Evolutionary conservation across 306 rosid genomes (phyloP), one percentile per base, ranked within the genome.

Genomic region (Lablab purpureus): DNA sequence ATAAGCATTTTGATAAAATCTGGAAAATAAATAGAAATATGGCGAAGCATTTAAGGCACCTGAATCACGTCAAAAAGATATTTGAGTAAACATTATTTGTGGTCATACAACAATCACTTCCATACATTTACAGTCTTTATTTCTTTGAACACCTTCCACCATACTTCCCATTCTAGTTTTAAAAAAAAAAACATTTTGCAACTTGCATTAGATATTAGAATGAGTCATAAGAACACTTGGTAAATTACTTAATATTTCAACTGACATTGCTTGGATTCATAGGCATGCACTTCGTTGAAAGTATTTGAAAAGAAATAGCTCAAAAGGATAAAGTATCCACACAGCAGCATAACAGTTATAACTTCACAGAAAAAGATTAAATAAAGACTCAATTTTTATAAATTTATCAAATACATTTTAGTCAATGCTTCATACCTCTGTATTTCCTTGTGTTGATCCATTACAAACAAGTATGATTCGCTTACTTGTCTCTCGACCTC

Each of bases 391-490:
- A 69, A 49, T 3, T 47, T 49, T 74, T 40, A 50, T 43, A 25
- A 47, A 51, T 34, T 50, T 55, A 59, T 77, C 43, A 77, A 45
- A 75, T 82, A 70, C 27, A 27, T 76, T 78, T 65, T 41, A 58
- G 70, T 63, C 11, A 19, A 45, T 51, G 51, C 74, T 60, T 46
- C 65, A 54, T 78, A 92, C 98, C 93, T 91, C 88, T 55, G 82
- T 66, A 66, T 85, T 87, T 21, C 81, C 83, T 73, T 81, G 89
- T 7, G 92, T 87, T 71, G 89, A 81, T 84, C 99, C 99, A 47
- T 85, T 87, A 84, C 98, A 90, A 74, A 88, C 94, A 52, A 92
- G 98, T 86, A 90, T 54, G 30, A 95, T 86, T 81, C 82, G 88
- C 71, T 75, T 91, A 45, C 83, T 78, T 18, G 94, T 12, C 71